Evolutionary conservation across 208 protist species (phyloP), one percentile per base, ranked within the genome.

Genomic region (Herpetomonas tarakana): DNA sequence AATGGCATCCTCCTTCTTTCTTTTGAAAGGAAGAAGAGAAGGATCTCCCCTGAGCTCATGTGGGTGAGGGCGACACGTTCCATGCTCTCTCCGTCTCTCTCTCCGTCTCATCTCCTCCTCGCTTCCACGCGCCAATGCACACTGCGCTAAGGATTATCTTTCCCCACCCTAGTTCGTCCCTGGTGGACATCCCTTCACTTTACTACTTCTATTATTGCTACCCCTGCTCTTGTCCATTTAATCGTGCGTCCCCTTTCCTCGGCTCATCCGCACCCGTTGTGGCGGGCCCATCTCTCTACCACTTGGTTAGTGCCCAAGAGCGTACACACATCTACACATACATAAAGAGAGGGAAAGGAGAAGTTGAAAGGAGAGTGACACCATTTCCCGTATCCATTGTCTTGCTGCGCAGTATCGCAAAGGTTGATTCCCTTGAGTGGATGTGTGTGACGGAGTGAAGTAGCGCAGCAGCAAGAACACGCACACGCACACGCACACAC

Each of bases 171-270:
- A n/a, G n/a, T n/a, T n/a, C n/a, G n/a, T n/a, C n/a, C n/a, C n/a
- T n/a, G n/a, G n/a, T n/a, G n/a, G n/a, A n/a, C n/a, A n/a, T n/a
- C n/a, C n/a, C n/a, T 46, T 22, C 3, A 21, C 3, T 35, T 56
- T 56, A 16, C 52, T 50, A 2, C 29, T 56, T 46, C 35, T 57
- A 50, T 19, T 56, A 6, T 60, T 31, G 6, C 28, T 18, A 19
- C 9, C 25, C 18, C 26, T 58, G 18, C 18, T 41, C 2, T 45
- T 11, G 24, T 44, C 52, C 24, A n/a, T 29, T 28, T 19, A 7
- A 35, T 44, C 24, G 7, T 62, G 7, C 61, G 27, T 51, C 61
- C 28, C 28, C 1, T 54, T 59, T 60, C 1, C 30, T 61, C 7
- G 58, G 61, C 6, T 50, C 50, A 38, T 50, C 49, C 50, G 1